phyloP scores from a whole-genome alignment of 108 stramenopile species.

The Schizochytrium sp. region DNA sequence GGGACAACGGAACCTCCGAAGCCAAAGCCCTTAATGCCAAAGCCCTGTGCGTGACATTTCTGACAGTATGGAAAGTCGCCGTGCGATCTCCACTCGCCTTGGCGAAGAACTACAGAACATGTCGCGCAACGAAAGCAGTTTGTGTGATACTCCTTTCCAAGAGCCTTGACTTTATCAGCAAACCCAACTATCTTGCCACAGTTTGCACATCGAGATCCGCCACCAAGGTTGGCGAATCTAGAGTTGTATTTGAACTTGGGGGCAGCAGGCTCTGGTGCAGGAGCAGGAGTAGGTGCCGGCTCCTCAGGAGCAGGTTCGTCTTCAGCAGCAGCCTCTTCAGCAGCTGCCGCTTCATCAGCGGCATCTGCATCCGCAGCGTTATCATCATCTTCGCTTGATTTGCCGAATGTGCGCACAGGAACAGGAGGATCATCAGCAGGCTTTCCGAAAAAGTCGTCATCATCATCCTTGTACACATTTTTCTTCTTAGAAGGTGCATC shows the following conservation, averaged over 20 bases:
- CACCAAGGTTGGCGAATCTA: conserved; percentile 47
- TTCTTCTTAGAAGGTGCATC: background rate
- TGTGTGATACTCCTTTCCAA: conserved; percentile 16
- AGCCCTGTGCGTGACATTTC: conserved; percentile 52
- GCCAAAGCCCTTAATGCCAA: conserved; percentile 55
- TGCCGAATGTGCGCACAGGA: background rate
- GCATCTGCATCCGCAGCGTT: background rate
- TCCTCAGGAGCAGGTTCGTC: background rate
- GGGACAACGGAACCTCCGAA: conserved; percentile 57
- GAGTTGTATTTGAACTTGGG: conserved; percentile 47
- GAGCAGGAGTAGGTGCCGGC: too few species aligned
- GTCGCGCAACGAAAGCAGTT: conserved; percentile 57
- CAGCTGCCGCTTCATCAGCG: background rate
- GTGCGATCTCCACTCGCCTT: conserved; percentile 32
- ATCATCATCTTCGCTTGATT: background rate
- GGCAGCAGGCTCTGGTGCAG: background rate
- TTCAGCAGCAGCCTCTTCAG: background rate
- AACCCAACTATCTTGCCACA: conserved; percentile 44
- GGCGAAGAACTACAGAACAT: conserved; percentile 46
- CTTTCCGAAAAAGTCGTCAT: conserved; percentile 43
- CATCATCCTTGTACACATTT: background rate
- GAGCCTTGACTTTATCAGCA: conserved; percentile 52
- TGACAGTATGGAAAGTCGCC: conserved; percentile 16
- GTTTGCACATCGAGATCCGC: conserved; percentile 47
- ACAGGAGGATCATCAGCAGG: conserved; percentile 5